A percentile compares a stretch with the other conserved stretches of the same genome.
phyloP scores from a whole-genome alignment of 2,329 filamentous ascomycete species.

The Neobulgaria alba region DNA sequence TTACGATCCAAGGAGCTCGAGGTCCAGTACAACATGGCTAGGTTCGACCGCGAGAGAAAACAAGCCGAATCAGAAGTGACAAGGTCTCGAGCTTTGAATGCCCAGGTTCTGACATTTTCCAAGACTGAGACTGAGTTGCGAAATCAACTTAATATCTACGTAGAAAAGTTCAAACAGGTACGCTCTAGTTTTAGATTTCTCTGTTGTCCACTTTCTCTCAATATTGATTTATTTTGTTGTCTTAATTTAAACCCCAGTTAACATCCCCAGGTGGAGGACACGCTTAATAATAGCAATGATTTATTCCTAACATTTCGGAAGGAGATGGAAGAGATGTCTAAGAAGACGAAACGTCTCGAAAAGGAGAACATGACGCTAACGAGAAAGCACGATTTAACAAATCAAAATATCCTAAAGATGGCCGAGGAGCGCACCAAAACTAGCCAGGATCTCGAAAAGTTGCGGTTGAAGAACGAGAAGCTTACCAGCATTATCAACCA shows the following conservation, averaged over 20 bases:
- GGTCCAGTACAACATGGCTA: constrained; percentile 82
- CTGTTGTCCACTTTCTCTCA: constrained; percentile 4
- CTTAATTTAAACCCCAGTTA: constrained; percentile 26
- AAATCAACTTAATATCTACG: constrained; percentile 95
- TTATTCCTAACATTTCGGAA: constrained; percentile 94
- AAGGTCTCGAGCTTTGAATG: constrained; percentile 76
- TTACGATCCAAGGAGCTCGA: constrained; percentile 94
- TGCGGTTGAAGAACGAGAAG: constrained; percentile 73
- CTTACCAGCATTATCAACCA: constrained; percentile 90
- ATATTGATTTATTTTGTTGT: constrained; percentile 4
- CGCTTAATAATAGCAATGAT: constrained; percentile 96
- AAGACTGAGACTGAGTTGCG: constrained; percentile 91
- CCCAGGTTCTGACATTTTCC: constrained; percentile 89
- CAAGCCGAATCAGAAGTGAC: constrained; percentile 71
- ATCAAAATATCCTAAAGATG: constrained; percentile 94
- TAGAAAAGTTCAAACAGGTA: constrained; percentile 99
- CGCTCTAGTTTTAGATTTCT: constrained; percentile 21
- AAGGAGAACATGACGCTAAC: constrained; percentile 91
- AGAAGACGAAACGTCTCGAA: constrained; percentile 93
- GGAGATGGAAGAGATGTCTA: constrained; percentile 99
- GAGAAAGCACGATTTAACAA: constrained; percentile 86
- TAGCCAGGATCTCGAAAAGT: constrained; percentile 67
- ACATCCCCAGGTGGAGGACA: constrained; percentile 83
- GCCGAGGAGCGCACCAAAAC: constrained; percentile 80
- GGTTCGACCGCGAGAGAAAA: constrained; percentile 85